A percentile compares a stretch with the other conserved stretches of the same genome.
These are phyloP conservation scores for Nyssa sinensis DNA, from an alignment of 148 eudicot species.

Conservation along the genomic window DNA sequence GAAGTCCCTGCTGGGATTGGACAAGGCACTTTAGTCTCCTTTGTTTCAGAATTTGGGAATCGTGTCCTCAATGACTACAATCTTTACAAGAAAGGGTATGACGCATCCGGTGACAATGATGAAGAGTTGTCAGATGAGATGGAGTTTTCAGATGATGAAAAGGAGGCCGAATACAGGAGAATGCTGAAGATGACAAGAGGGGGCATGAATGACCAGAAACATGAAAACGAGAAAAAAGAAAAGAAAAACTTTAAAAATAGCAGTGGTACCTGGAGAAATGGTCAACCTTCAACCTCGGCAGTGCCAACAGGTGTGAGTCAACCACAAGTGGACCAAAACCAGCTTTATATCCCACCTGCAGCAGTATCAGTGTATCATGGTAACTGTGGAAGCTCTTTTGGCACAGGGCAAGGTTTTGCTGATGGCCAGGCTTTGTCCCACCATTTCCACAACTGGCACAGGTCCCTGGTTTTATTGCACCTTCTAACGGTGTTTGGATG, in stretches of 20 bases:
- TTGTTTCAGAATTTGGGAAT: conserved; percentile 71
- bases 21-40: conserved; percentile 64
- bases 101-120: conserved; percentile 90
- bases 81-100: conserved; percentile 90
- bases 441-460: conserved; percentile 37
- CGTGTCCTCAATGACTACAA: conserved; percentile 63
- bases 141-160: conserved; percentile 93
- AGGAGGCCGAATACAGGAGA: conserved; percentile 80
- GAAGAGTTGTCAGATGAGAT: conserved; percentile 68
- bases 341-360: conserved; percentile 23
- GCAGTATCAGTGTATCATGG: conserved; percentile 21
- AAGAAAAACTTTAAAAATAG: conserved; percentile 39
- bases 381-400: conserved; percentile 18
- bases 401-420: conserved; percentile 23
- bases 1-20: conserved; percentile 75
- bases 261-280: conserved; percentile 37
- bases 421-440: conserved; percentile 27
- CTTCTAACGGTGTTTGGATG: conserved; percentile 36
- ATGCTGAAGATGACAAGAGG: conserved; percentile 70
- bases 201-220: conserved; percentile 46
- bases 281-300: conserved; percentile 27
- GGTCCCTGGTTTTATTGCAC: conserved; percentile 25
- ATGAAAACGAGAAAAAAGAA: conserved; percentile 46
- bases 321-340: conserved; percentile 29
- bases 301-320: conserved; percentile 16